Conservation (phyloP, 441 rosid genomes). For the Populus hybrid region DNA sequence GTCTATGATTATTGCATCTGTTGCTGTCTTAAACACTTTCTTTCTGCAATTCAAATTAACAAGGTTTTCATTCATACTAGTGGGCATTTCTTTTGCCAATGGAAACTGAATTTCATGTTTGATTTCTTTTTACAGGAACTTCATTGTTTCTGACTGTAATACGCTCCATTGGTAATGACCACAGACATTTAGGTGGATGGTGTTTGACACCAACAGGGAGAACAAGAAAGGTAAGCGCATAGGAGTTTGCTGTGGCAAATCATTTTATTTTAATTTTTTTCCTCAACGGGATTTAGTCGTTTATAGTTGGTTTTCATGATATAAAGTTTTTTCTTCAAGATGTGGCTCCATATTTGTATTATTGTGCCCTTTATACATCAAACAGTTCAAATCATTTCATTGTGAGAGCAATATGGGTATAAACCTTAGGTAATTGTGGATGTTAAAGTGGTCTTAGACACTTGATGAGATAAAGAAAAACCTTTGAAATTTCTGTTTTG, state of each 20-base stretch:
- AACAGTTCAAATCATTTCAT: neutral
- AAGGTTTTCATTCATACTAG: neutral
- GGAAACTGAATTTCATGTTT: neutral
- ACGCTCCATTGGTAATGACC: conserved; percentile 80
- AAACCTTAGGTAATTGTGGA: neutral
- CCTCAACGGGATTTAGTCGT: neutral
- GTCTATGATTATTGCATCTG: neutral
- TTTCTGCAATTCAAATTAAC: neutral
- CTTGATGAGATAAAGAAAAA: neutral
- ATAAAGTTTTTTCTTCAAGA: neutral
- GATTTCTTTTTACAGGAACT: conserved; percentile 51
- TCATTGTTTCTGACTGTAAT: conserved; percentile 77
- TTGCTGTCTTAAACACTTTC: neutral
- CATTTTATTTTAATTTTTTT: neutral
- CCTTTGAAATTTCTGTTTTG: neutral
- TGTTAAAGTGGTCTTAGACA: neutral
- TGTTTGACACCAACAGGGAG: conserved; percentile 85
- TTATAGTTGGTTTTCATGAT: neutral
- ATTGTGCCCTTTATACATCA: neutral
- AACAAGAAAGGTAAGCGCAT: conserved; percentile 62
- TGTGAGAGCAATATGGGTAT: neutral
- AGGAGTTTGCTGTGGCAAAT: conserved; percentile 6
- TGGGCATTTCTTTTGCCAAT: neutral
- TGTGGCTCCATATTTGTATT: neutral
- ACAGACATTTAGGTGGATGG: conserved; percentile 66